Percentiles rank a stretch among this genome's conserved stretches.
Evolutionary conservation across 1,284 basidiomycete species (phyloP).

Genomic region (Heterobasidion annosum): DNA sequence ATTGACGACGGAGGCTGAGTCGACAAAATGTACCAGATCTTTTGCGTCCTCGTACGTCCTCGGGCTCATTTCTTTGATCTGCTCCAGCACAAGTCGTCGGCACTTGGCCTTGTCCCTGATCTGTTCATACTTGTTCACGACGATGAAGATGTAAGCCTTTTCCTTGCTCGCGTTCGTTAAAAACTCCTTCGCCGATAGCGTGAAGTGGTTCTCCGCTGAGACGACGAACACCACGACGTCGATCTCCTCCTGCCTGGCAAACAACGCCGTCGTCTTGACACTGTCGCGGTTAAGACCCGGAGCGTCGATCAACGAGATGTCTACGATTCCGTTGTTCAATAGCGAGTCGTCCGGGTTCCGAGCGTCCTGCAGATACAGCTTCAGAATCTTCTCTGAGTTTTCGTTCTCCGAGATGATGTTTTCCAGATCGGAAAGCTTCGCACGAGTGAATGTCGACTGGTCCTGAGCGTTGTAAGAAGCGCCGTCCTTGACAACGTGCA

Average conservation of each 20-base stretch:
- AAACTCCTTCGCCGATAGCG: constrained; percentile 93
- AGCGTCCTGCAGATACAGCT: constrained; percentile 77
- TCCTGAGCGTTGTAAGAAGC: constrained; percentile 67
- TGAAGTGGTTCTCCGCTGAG: constrained; percentile 98
- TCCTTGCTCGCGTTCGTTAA: constrained; percentile 90
- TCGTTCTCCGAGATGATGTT: constrained; percentile 78
- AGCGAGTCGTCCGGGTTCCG: constrained; percentile 74
- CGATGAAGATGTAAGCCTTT: constrained; percentile 97
- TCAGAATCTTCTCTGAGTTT: constrained; percentile 63
- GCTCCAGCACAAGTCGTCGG: constrained; percentile 82
- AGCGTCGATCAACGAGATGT: constrained; percentile 97
- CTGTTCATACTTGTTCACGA: constrained; percentile 97
- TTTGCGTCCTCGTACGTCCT: constrained; percentile 86
- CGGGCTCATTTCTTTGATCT: constrained; percentile 90
- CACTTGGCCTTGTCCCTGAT: constrained; percentile 96
- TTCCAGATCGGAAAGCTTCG: constrained; percentile 67
- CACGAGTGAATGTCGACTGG: constrained; percentile 69
- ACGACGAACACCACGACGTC: constrained; percentile 99
- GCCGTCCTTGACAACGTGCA: constrained; percentile 71
- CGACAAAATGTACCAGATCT: constrained; percentile 98
- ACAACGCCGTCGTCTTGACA: constrained; percentile 92
- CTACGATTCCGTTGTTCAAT: constrained; percentile 92
- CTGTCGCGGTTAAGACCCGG: constrained; percentile 97
- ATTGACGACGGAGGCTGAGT: constrained; percentile 47
- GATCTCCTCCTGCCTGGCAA: constrained; percentile 96